Percentiles rank a stretch among this genome's conserved stretches.
phyloP scores from a whole-genome alignment of 148 eudicot species.

The Vaccinium vitisidaea region DNA sequence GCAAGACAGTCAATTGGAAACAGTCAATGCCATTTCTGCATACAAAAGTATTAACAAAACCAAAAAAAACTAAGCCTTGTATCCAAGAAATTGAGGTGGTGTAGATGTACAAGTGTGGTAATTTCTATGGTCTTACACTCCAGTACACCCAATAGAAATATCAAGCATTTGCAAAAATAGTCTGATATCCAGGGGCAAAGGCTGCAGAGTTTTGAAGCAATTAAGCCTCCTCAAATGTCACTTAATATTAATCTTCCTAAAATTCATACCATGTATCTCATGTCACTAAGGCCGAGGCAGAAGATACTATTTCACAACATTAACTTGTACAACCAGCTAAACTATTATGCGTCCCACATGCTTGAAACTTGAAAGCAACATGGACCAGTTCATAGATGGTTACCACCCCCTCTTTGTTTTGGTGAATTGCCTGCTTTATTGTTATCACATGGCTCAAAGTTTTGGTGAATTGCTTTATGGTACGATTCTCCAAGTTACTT shows the following conservation, averaged over 20 bases:
- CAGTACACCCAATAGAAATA: neutral
- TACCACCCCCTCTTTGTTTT: neutral
- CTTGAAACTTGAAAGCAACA: neutral
- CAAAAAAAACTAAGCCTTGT: neutral
- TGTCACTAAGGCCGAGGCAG: neutral
- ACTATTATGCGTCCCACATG: neutral
- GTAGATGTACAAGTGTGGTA: neutral
- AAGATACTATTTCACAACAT: neutral
- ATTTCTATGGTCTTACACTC: neutral
- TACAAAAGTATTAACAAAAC: neutral
- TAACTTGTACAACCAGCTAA: neutral
- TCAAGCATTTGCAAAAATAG: neutral
- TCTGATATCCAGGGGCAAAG: neutral
- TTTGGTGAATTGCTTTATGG: neutral
- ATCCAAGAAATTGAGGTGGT: neutral
- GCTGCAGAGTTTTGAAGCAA: neutral
- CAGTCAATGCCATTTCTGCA: neutral
- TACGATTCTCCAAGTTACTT: neutral
- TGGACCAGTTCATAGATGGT: neutral
- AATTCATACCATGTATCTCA: neutral
- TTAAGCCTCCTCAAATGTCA: neutral
- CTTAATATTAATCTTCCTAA: neutral
- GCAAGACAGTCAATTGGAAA: neutral
- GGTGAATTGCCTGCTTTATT: no score
- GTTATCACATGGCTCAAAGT: neutral